Evolutionary conservation across 345 rosid genomes (phyloP), one percentile per base, ranked within the genome.

Genomic region (Gossypium ekmanianum): DNA sequence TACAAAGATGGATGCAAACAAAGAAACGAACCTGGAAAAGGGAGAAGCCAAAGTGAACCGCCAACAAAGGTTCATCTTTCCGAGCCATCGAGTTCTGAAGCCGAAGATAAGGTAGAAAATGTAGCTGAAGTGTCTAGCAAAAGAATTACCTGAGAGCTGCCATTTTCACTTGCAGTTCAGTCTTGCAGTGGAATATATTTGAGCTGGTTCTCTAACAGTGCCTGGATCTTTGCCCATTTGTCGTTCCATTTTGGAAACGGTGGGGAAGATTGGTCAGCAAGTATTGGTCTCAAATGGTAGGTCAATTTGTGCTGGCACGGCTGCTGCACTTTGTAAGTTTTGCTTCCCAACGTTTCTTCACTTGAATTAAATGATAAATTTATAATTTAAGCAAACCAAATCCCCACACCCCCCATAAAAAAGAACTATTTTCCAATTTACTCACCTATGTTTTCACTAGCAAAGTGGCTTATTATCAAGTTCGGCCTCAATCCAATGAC

Each of bases 21-120:
- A 56, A 80, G 75, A 52, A 78, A 69, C 75, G 86, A 76, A 71
- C 82, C 74, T 0, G 79, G 39, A 51, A 87, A 78, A 76, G 87
- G 85, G 67, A 85, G 88, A 81, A 89, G 90, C 83, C 84, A 83
- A 55, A 86, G 88, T 44, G 88, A 84, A 76, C 79, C 80, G 27
- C 69, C 83, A 1, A 13, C 8, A 45, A 6, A 75, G 12, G 1
- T 1, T 48, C 68, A 81, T 29, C 80, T 70, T 55, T 58, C 24
- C 65, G 51, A 44, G 51, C 76, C 83, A 77, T 69, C 81, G 1
- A 79, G 76, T 52, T 58, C 80, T 7, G 61, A 80, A 65, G n/a
- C 61, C 71, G n/a, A 29, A 61, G 55, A 79, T 80, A 70, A 79
- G 61, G 74, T 29, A 75, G 79, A 71, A 14, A 18, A 61, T 62